Conservation (phyloP, 495 filamentous ascomycete genomes). For the Tuber calosporum region DNA sequence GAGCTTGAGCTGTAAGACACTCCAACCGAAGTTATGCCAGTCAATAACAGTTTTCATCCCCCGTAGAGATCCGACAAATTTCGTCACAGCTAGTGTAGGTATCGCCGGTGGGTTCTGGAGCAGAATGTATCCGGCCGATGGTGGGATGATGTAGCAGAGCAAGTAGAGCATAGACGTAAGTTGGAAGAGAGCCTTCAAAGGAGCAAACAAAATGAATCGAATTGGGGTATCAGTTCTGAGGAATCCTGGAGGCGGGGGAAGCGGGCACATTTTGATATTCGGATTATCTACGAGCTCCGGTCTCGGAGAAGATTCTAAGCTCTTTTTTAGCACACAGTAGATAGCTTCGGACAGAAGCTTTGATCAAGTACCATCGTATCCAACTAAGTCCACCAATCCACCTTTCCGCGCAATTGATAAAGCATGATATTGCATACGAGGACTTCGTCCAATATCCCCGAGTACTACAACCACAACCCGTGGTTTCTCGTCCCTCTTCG, state of each 20-base stretch:
- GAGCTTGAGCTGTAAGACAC: slow-evolving; percentile 67
- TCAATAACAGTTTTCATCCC: slow-evolving; percentile 80
- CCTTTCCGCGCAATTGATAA: slow-evolving; percentile 82
- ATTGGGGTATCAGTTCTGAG: slow-evolving; percentile 62
- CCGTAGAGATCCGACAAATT: slow-evolving; percentile 65
- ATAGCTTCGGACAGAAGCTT: background rate
- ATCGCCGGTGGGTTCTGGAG: slow-evolving; percentile 87
- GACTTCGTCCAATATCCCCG: slow-evolving; percentile 93
- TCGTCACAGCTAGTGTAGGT: slow-evolving; percentile 71
- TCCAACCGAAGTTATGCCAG: slow-evolving; percentile 99
- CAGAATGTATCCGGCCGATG: slow-evolving; percentile 45
- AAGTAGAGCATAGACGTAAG: slow-evolving; percentile 59
- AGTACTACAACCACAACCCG: slow-evolving; percentile 66
- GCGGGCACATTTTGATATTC: slow-evolving; percentile 59
- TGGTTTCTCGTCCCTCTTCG: slow-evolving; percentile 18
- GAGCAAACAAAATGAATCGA: slow-evolving; percentile 72
- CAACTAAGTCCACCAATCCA: slow-evolving; percentile 73
- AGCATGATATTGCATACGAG: slow-evolving; percentile 98
- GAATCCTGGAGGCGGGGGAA: slow-evolving; percentile 55
- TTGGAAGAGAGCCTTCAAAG: slow-evolving; percentile 83
- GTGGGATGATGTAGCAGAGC: slow-evolving; percentile 64
- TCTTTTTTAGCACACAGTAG: slow-evolving; percentile 14
- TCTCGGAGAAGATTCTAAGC: slow-evolving; percentile 51
- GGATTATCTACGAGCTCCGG: slow-evolving; percentile 62
- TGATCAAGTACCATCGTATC: slow-evolving; percentile 71